Conservation (phyloP, 2,329 filamentous ascomycete genomes). For the Fusarium odoratissimum region DNA sequence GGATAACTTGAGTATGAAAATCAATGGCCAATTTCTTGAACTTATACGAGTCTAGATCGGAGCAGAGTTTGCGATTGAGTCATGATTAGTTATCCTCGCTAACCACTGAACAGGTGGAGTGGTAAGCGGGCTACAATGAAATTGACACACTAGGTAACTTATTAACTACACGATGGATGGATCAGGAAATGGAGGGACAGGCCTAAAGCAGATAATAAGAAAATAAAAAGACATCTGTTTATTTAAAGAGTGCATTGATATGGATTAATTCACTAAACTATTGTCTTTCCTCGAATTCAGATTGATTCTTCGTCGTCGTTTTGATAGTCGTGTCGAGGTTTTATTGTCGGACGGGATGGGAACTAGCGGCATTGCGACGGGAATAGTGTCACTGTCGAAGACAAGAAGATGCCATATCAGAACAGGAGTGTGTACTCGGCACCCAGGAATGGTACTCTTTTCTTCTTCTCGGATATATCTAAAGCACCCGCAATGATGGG, state of each 20-base stretch:
- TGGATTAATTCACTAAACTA: too few relatives aligned
- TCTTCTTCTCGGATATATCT: not conserved
- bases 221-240: too few relatives aligned
- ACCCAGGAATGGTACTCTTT: not conserved
- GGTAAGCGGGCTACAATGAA: not conserved
- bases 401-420: not conserved
- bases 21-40: not conserved
- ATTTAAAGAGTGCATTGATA: too few relatives aligned
- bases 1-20: not conserved
- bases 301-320: not conserved
- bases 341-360: not conserved
- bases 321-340: not conserved
- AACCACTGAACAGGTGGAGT: not conserved
- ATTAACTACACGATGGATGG: not conserved
- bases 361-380: not conserved
- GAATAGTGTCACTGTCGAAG: not conserved
- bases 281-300: not conserved
- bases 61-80: constrained; percentile 13
- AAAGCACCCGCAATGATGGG: too few relatives aligned
- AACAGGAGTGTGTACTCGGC: not conserved
- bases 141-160: not conserved
- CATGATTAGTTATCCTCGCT: constrained; percentile 18
- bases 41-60: not conserved
- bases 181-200: not conserved
- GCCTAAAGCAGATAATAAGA: not conserved